These are phyloP conservation scores for Tulasnella sp. DNA, from an alignment of 768 basidiomycete genomes.

Conservation along the genomic window DNA sequence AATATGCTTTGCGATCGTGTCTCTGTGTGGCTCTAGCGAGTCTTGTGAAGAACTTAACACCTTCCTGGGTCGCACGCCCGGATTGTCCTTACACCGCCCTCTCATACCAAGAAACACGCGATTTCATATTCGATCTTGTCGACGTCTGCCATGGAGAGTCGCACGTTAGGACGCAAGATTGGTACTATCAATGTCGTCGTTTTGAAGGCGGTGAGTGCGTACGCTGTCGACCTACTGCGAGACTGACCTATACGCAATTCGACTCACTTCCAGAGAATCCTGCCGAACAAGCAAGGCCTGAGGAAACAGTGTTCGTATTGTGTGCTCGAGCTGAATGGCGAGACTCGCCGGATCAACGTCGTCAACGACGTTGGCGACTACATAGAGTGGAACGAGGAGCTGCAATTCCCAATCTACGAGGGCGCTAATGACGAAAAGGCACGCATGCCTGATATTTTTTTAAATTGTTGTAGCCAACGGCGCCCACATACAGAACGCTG, in stretches of 20 bases:
- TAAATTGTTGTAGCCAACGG: slow-evolving; percentile 42
- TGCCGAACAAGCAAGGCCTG: slow-evolving; percentile 84
- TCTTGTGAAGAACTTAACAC: no score
- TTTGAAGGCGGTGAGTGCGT: slow-evolving; percentile 86
- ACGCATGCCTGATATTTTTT: slow-evolving; percentile 27
- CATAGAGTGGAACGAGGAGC: slow-evolving; percentile 98
- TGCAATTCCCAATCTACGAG: slow-evolving; percentile 83
- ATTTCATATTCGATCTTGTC: no score
- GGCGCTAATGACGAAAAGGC: slow-evolving; percentile 49
- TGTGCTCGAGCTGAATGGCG: slow-evolving; percentile 61
- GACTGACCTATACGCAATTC: no score
- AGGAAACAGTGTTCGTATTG: slow-evolving; percentile 98
- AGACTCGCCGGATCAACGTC: slow-evolving; percentile 82
- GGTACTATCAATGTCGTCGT: slow-evolving; percentile 92
- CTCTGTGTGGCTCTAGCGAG: no score
- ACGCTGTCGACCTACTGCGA: slow-evolving; percentile 20
- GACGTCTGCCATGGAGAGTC: no score
- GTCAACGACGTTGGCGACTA: slow-evolving; percentile 96
- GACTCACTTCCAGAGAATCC: slow-evolving; percentile 51
- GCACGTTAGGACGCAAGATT: slow-evolving; percentile 36
- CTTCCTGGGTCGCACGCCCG: no score
- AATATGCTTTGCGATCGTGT: no score
- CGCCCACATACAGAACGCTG: slow-evolving; percentile 51
- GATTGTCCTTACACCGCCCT: no score
- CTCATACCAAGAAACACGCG: no score